phyloP scores from a whole-genome alignment of 2,329 filamentous ascomycete genomes.

The Calycina herbarum region DNA sequence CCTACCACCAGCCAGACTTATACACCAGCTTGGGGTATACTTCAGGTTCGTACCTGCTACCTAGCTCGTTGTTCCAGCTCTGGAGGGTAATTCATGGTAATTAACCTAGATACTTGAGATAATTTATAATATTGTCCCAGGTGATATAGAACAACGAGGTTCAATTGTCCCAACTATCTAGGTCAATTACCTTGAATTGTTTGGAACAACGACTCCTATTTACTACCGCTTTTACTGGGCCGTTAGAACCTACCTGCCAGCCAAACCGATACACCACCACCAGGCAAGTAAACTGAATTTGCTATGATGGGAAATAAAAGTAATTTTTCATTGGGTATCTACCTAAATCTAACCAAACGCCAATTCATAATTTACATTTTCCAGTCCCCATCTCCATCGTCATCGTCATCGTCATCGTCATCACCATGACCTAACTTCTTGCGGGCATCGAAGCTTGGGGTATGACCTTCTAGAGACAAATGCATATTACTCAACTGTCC shows the following conservation, averaged over 20 bases:
- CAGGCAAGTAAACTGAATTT: not conserved
- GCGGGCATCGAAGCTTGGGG: constrained; percentile 29
- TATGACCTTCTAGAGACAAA: constrained; percentile 36
- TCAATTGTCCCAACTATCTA: too few species aligned
- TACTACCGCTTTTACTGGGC: not conserved
- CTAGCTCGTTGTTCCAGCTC: too few species aligned
- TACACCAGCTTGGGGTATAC: not conserved
- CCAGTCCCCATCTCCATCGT: constrained; percentile 30
- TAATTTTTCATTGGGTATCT: not conserved
- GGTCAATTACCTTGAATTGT: too few species aligned
- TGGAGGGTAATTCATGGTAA: too few species aligned
- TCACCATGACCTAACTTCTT: constrained; percentile 22
- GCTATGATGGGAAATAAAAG: not conserved
- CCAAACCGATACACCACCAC: not conserved
- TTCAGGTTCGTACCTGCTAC: not conserved
- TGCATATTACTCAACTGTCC: constrained; percentile 34
- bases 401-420: constrained; percentile 27
- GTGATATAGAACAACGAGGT: too few species aligned
- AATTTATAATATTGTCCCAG: too few species aligned
- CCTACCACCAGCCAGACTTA: too few species aligned
- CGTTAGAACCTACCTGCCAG: not conserved
- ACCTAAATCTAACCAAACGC: constrained; percentile 9
- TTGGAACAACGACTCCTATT: too few species aligned
- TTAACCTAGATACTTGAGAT: too few species aligned
- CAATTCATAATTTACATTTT: constrained; percentile 23